Percentiles rank a stretch among this genome's conserved stretches.
phyloP scores from a whole-genome alignment of 1,284 basidiomycete species.

The Porodaedalea pini region DNA sequence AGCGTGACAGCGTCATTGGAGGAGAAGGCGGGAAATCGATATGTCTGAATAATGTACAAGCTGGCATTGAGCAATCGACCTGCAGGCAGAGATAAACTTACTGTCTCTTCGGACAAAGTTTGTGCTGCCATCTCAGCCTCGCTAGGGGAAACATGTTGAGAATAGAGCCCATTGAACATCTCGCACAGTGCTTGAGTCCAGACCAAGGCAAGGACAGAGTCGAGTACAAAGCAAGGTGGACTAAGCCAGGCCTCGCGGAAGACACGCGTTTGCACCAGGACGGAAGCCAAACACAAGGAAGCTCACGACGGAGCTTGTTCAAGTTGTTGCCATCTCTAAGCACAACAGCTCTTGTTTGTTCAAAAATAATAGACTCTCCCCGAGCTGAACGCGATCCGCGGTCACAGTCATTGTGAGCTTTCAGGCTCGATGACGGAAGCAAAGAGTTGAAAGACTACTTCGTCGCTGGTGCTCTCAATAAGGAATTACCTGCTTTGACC shows the following conservation, averaged over 20 bases:
- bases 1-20: constrained; percentile 75
- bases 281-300: constrained; percentile 12
- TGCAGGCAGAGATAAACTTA: neutral
- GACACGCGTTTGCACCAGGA: neutral
- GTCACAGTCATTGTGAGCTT: neutral
- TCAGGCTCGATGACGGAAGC: neutral
- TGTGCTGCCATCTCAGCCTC: constrained; percentile 71
- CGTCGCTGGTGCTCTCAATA: neutral
- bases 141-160: constrained; percentile 53
- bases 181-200: neutral
- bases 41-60: constrained; percentile 29
- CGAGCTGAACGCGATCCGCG: neutral
- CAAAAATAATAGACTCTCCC: neutral
- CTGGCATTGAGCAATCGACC: neutral
- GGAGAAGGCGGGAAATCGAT: constrained; percentile 69
- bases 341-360: neutral
- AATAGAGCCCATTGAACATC: constrained; percentile 50
- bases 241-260: neutral
- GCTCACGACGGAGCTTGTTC: no score
- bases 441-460: no score
- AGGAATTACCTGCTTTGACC: constrained; percentile 10
- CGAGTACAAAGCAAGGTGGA: neutral
- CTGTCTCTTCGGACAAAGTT: constrained; percentile 57
- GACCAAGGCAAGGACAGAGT: neutral
- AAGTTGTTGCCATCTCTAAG: no score